A percentile compares a stretch with the other conserved stretches of the same genome.
Evolutionary conservation across 2,329 filamentous ascomycete species (phyloP).

Genomic region (Clonostachys rosea): DNA sequence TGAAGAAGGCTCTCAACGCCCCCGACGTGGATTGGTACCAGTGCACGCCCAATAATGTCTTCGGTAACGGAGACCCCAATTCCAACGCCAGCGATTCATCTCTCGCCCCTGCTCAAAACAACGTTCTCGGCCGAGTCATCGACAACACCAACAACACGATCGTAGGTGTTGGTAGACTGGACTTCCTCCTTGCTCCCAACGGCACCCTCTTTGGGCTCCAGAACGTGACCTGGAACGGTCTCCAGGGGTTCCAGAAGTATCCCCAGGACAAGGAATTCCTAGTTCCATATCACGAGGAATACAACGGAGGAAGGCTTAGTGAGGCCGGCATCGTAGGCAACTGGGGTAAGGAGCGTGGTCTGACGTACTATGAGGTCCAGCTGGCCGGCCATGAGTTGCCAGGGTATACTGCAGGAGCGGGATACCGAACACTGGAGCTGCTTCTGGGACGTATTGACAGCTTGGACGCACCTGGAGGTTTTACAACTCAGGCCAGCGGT

Average conservation of each 20-base stretch:
- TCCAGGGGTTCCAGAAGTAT: slow-evolving; percentile 59
- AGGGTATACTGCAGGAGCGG: slow-evolving; percentile 63
- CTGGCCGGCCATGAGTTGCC: slow-evolving; percentile 63
- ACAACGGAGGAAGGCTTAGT: slow-evolving; percentile 35
- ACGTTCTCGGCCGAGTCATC: slow-evolving; percentile 62
- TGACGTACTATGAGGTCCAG: slow-evolving; percentile 64
- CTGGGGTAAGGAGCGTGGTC: slow-evolving; percentile 65
- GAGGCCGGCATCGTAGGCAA: slow-evolving; percentile 60
- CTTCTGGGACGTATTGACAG: slow-evolving; percentile 52
- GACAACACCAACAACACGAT: slow-evolving; percentile 67
- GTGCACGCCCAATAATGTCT: slow-evolving; percentile 40
- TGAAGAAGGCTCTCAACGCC: slow-evolving; percentile 65
- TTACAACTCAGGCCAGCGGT: no score
- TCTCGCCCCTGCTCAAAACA: slow-evolving; percentile 26
- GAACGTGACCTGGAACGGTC: slow-evolving; percentile 75
- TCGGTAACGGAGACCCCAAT: not conserved
- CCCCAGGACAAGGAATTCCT: slow-evolving; percentile 48
- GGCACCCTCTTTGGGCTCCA: slow-evolving; percentile 69
- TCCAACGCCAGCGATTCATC: slow-evolving; percentile 36
- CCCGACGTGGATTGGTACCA: slow-evolving; percentile 47
- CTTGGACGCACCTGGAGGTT: no score
- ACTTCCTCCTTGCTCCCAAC: slow-evolving; percentile 63
- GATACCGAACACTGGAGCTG: slow-evolving; percentile 69
- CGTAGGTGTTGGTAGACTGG: slow-evolving; percentile 68
- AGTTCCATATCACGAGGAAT: slow-evolving; percentile 43